Conservation (phyloP, 2,329 filamentous ascomycete species). For the Paracamarosporium sp. region DNA sequence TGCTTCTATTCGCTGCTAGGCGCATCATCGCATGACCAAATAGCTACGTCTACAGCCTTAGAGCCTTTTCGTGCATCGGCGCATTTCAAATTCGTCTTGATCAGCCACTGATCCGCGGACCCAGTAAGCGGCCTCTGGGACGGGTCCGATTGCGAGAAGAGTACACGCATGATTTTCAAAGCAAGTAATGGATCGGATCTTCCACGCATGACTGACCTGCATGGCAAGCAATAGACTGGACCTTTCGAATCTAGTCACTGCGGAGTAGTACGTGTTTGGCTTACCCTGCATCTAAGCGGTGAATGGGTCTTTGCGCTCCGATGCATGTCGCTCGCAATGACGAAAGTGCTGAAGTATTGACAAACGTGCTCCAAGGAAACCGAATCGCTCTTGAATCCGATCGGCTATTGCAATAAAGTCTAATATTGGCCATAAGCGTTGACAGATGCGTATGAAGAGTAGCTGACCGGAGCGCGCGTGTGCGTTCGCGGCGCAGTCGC, state of each 20-base stretch:
- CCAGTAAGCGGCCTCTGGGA: not conserved
- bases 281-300: not conserved
- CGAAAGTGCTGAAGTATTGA: not conserved
- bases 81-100: not conserved
- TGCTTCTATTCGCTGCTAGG: too few relatives aligned
- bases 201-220: not conserved
- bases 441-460: not conserved
- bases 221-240: not conserved
- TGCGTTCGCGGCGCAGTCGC: too few relatives aligned
- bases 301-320: not conserved
- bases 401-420: not conserved
- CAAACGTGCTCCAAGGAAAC: not conserved
- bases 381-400: not conserved
- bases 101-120: slow-evolving; percentile 4
- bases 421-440: not conserved
- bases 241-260: not conserved
- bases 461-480: too few relatives aligned
- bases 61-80: not conserved
- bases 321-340: not conserved
- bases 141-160: not conserved
- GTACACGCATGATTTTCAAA: not conserved
- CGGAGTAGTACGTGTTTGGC: not conserved
- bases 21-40: not conserved
- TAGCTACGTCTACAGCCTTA: not conserved
- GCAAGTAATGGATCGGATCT: too few relatives aligned